Percentiles rank a stretch among this genome's conserved stretches.
Conservation (phyloP, 208 protist species). For the Strigomonas oncopelti region DNA sequence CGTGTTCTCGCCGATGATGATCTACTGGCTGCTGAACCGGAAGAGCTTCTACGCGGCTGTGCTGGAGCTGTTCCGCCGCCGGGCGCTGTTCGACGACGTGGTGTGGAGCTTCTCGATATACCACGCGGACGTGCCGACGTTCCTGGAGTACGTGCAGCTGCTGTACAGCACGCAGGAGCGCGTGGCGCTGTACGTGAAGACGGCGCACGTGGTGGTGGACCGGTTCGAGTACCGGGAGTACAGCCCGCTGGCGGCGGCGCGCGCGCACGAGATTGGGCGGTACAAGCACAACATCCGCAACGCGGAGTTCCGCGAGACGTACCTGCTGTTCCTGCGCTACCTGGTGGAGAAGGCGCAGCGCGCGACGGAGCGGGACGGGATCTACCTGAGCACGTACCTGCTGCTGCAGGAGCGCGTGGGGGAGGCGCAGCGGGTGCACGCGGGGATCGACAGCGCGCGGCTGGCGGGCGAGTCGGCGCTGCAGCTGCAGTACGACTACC, state of each 20-base stretch:
- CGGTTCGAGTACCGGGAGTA: slow-evolving; percentile 19
- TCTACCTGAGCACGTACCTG: slow-evolving; percentile 16
- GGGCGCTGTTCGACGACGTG: neutral
- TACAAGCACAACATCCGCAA: slow-evolving; percentile 22
- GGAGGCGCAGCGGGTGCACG: slow-evolving; percentile 10
- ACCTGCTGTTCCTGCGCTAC: slow-evolving; percentile 13
- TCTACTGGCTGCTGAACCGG: slow-evolving; percentile 19
- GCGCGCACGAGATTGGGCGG: slow-evolving; percentile 17
- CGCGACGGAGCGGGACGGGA: slow-evolving; percentile 3
- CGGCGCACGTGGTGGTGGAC: neutral
- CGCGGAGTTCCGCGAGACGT: slow-evolving; percentile 14
- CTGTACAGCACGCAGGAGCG: neutral
- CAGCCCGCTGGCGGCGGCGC: slow-evolving; percentile 17
- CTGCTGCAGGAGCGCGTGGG: slow-evolving; percentile 19
- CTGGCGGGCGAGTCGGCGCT: neutral
- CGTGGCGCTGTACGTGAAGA: slow-evolving; percentile 11
- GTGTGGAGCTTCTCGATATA: slow-evolving; percentile 19
- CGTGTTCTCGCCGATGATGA: slow-evolving; percentile 4
- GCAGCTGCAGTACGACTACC: slow-evolving; percentile 18
- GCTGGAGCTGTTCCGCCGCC: slow-evolving; percentile 8
- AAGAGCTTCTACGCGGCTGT: slow-evolving; percentile 10
- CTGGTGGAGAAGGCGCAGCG: slow-evolving; percentile 9
- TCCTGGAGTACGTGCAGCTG: slow-evolving; percentile 8
- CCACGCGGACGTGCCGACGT: slow-evolving; percentile 12
- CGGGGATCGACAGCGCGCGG: neutral